These are phyloP conservation scores for Stromatinia cepivora DNA, from an alignment of 2,329 filamentous ascomycete genomes.

Conservation along the genomic window DNA sequence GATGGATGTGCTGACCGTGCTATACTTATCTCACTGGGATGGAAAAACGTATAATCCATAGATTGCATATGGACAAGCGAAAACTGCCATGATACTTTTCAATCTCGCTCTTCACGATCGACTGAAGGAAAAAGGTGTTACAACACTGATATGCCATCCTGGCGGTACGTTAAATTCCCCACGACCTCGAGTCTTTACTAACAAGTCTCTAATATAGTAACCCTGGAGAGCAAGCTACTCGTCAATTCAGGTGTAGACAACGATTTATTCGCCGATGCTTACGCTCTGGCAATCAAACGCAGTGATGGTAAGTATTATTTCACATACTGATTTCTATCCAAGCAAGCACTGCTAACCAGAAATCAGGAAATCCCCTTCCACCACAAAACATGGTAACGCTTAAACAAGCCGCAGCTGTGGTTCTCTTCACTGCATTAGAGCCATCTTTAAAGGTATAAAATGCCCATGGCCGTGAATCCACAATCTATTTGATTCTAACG, in stretches of 20 bases:
- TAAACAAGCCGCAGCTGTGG: slow-evolving; percentile 3
- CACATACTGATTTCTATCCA: not conserved
- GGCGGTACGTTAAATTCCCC: not conserved
- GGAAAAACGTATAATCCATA: slow-evolving; percentile 41
- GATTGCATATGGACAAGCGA: slow-evolving; percentile 44
- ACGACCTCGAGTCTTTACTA: not conserved
- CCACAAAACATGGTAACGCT: slow-evolving; percentile 5
- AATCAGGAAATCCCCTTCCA: not conserved
- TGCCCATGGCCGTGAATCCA: not conserved
- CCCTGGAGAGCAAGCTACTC: not conserved
- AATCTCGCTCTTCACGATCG: slow-evolving; percentile 8
- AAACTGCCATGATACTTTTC: slow-evolving; percentile 44
- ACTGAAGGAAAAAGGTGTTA: not conserved
- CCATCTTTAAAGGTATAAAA: not conserved
- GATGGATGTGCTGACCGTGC: not conserved
- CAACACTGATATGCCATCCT: slow-evolving; percentile 3
- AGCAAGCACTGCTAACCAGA: not conserved
- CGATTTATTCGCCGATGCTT: not conserved
- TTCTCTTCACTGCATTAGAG: not conserved
- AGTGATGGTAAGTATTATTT: not conserved
- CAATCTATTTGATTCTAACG: too few relatives aligned
- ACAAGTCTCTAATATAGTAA: not conserved
- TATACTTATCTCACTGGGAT: slow-evolving; percentile 17
- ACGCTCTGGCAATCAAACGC: not conserved
- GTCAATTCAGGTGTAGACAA: slow-evolving; percentile 1